Evolutionary conservation across 2,329 filamentous ascomycete species (phyloP).

Genomic region (Aspergillus glaucus): DNA sequence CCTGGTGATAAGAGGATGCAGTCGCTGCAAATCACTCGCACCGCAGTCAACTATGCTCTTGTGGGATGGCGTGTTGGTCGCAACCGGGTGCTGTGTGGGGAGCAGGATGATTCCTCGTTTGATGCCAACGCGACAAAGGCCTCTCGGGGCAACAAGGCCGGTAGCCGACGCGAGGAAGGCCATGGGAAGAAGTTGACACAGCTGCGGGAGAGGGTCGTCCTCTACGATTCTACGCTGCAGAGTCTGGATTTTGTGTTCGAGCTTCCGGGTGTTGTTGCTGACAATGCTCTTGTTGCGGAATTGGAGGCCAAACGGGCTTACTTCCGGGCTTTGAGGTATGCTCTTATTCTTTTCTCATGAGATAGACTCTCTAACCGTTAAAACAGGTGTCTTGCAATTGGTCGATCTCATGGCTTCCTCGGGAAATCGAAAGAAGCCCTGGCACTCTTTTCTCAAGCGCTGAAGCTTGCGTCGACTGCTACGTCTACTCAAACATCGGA

Average conservation of each 20-base stretch:
- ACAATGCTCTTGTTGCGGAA: conserved; percentile 67
- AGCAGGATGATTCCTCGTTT: conserved; percentile 65
- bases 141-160: conserved; percentile 47
- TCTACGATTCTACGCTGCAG: conserved; percentile 87
- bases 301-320: conserved; percentile 74
- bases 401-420: conserved; percentile 72
- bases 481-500: conserved; percentile 41
- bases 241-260: conserved; percentile 87
- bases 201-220: conserved; percentile 76
- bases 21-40: conserved; percentile 82
- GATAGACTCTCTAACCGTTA: neutral
- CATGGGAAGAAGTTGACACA: conserved; percentile 69
- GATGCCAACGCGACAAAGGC: conserved; percentile 42
- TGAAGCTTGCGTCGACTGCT: conserved; percentile 54
- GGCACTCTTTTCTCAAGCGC: conserved; percentile 71
- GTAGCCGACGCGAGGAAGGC: conserved; percentile 56
- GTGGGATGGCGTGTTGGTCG: conserved; percentile 92
- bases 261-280: conserved; percentile 80
- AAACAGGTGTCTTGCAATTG: conserved; percentile 69
- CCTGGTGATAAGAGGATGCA: conserved; percentile 85
- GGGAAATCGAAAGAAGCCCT: conserved; percentile 70
- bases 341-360: too few relatives aligned
- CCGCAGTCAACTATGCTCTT: conserved; percentile 88
- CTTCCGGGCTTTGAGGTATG: conserved; percentile 79
- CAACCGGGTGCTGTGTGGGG: conserved; percentile 82